Evolutionary conservation across 1,284 basidiomycete genomes (phyloP).

Genomic region (Trametes polyzona): DNA sequence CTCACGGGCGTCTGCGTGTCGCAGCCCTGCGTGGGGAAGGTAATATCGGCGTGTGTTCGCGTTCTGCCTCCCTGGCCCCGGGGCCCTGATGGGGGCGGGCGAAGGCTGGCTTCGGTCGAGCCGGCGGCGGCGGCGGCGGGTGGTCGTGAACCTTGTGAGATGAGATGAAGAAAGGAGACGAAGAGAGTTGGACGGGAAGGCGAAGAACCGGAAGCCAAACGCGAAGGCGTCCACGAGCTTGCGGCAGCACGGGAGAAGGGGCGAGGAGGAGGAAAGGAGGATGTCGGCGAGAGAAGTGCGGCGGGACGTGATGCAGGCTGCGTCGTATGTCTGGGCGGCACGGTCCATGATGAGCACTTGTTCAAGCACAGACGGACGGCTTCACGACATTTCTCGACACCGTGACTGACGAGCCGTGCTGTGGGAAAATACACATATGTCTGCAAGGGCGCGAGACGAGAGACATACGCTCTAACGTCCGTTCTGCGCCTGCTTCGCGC

Average conservation of each 20-base stretch:
- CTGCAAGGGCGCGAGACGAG: neutral
- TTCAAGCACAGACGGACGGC: neutral
- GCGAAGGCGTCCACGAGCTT: neutral
- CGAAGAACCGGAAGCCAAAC: neutral
- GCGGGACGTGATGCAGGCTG: conserved; percentile 1
- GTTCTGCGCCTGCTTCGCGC: neutral
- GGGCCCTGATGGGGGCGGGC: neutral
- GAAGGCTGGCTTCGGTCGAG: neutral
- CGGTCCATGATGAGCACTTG: neutral
- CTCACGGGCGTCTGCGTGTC: neutral
- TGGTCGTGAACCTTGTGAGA: neutral
- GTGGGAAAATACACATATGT: neutral
- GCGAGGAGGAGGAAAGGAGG: conserved; percentile 6
- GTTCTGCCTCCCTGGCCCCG: neutral
- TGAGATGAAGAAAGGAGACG: neutral
- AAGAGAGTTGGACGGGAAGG: neutral
- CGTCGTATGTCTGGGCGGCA: neutral
- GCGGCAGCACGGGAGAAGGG: conserved; percentile 1
- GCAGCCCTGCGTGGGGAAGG: neutral
- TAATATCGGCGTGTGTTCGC: neutral
- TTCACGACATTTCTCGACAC: neutral
- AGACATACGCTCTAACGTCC: neutral
- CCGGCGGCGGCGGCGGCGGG: neutral
- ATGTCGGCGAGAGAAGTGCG: conserved; percentile 1
- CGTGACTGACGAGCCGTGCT: neutral